phyloP scores from a whole-genome alignment of 768 basidiomycete genomes.

The Suillus subaureus region DNA sequence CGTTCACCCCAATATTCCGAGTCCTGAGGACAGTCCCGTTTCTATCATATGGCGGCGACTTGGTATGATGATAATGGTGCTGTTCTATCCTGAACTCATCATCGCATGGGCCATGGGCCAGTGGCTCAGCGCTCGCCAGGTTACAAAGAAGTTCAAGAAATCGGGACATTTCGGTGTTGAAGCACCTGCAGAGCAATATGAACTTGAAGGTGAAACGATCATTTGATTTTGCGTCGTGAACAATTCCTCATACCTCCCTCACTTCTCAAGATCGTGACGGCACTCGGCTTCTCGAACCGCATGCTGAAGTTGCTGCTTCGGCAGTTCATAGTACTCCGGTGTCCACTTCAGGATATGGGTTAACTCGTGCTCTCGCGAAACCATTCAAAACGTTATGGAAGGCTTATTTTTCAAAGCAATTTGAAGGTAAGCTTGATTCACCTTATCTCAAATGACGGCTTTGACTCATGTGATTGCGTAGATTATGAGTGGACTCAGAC shows the following conservation, averaged over 20 bases:
- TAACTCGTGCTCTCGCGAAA: neutral
- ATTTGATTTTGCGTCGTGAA: neutral
- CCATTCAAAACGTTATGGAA: neutral
- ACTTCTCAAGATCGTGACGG: neutral
- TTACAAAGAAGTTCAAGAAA: no score
- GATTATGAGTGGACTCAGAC: constrained; percentile 4
- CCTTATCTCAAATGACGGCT: neutral
- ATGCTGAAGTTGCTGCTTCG: neutral
- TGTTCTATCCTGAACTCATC: no score
- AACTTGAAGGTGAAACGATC: neutral
- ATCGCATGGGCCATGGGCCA: no score
- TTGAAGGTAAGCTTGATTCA: neutral
- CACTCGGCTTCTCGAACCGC: neutral
- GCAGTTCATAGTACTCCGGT: neutral
- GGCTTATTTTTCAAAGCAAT: neutral
- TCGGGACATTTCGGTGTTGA: neutral
- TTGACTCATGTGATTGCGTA: neutral
- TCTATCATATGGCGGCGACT: no score
- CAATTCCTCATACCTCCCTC: neutral
- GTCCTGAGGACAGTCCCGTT: no score
- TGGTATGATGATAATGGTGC: no score
- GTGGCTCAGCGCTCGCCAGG: no score
- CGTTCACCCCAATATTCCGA: no score
- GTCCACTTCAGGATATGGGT: neutral
- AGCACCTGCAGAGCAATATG: neutral